These are phyloP conservation scores for Annulohypoxylon stygium DNA, from an alignment of 495 filamentous ascomycete genomes.

Conservation along the genomic window DNA sequence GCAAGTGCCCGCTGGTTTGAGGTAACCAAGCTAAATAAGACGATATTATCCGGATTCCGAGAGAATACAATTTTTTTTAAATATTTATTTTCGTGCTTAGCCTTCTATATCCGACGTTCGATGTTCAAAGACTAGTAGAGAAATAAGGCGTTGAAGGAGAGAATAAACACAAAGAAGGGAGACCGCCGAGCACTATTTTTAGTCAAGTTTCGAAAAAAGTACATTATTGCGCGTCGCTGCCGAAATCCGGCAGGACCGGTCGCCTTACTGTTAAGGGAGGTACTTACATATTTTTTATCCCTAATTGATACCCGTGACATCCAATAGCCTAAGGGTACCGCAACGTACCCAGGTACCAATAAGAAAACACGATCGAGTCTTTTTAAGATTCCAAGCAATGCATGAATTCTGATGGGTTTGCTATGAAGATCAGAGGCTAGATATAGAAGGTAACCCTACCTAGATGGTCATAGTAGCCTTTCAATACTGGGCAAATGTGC, in stretches of 20 bases:
- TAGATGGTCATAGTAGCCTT: slow-evolving; percentile 5
- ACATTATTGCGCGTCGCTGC: slow-evolving; percentile 11
- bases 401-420: slow-evolving; percentile 10
- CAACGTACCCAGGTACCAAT: neutral
- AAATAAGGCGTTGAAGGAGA: neutral
- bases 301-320: neutral
- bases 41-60: neutral
- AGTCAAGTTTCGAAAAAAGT: slow-evolving; percentile 15
- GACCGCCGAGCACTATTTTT: slow-evolving; percentile 20
- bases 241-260: slow-evolving; percentile 20
- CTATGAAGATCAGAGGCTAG: neutral
- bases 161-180: slow-evolving; percentile 12
- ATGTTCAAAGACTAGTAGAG: neutral
- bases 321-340: slow-evolving; percentile 8
- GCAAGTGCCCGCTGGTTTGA: neutral
- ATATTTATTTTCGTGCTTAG: neutral
- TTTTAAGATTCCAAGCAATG: neutral
- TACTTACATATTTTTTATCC: neutral
- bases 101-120: neutral
- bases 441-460: slow-evolving; percentile 5
- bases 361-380: slow-evolving; percentile 2
- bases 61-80: neutral
- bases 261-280: slow-evolving; percentile 1
- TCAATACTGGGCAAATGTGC: slow-evolving; percentile 1
- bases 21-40: slow-evolving; percentile 12